Evolutionary conservation across 768 basidiomycete species (phyloP).

Genomic region (Macrolepiota dolichaula): DNA sequence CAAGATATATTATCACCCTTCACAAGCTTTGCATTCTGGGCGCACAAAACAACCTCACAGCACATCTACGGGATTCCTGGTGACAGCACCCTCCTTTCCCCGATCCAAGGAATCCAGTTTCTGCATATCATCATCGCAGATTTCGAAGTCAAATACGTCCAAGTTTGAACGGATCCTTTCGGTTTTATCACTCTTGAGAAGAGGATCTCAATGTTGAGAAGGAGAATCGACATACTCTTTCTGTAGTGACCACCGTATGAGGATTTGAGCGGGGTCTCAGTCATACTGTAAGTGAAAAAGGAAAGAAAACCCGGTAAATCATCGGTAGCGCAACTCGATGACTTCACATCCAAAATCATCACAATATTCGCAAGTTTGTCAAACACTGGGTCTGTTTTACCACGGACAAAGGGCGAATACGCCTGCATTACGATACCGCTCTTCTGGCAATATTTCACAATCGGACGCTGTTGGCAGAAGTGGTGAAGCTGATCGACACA

Average conservation of each 20-base stretch:
- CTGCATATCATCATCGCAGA: conserved; percentile 59
- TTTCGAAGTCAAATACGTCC: conserved; percentile 70
- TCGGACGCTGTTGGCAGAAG: no score
- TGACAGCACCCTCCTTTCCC: conserved; percentile 66
- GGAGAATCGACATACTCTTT: conserved; percentile 47
- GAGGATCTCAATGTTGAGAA: conserved; percentile 31
- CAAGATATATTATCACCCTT: neutral
- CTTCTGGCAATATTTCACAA: conserved; percentile 62
- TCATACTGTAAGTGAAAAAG: conserved; percentile 34
- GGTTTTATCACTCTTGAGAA: no score
- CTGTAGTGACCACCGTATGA: conserved; percentile 92
- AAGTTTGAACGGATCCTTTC: conserved; percentile 69
- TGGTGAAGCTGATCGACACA: no score
- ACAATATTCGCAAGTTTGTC: conserved; percentile 59
- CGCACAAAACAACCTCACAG: conserved; percentile 19
- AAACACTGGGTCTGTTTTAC: conserved; percentile 51
- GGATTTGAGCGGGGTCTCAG: no score
- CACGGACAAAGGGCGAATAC: conserved; percentile 73
- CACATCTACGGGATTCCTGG: conserved; percentile 79
- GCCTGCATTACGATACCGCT: conserved; percentile 66
- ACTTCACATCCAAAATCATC: conserved; percentile 9
- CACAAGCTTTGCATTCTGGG: neutral
- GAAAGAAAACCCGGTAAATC: neutral
- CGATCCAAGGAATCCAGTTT: conserved; percentile 66
- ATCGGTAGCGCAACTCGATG: neutral